Conservation (phyloP, 2,329 filamentous ascomycete species). For the Aspergillus costaricaensis region DNA sequence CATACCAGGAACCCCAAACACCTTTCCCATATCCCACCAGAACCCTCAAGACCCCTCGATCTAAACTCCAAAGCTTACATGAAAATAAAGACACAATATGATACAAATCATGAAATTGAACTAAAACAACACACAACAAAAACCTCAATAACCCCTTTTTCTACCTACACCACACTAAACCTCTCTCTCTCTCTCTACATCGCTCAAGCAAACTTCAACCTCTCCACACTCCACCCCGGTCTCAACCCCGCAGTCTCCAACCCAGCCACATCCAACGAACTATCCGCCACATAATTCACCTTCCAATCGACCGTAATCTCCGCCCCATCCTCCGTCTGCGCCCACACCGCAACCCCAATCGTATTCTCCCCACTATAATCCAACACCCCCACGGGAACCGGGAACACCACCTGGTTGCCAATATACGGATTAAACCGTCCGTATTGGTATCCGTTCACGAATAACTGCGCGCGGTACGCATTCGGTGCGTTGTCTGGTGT, state of each 20-base stretch:
- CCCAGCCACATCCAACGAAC: conserved; percentile 51
- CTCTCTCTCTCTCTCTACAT: too few relatives aligned
- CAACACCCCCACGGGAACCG: conserved; percentile 61
- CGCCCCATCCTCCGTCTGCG: conserved; percentile 56
- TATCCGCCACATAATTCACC: conserved; percentile 57
- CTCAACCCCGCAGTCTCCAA: conserved; percentile 53
- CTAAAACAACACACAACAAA: too few relatives aligned
- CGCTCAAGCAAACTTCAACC: conserved; percentile 38
- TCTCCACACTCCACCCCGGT: conserved; percentile 51
- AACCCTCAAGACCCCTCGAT: too few relatives aligned
- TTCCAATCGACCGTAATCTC: conserved; percentile 54
- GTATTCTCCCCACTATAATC: conserved; percentile 62
- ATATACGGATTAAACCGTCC: conserved; percentile 62
- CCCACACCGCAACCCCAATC: conserved; percentile 61
- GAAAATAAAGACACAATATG: too few relatives aligned
- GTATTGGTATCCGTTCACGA: conserved; percentile 68
- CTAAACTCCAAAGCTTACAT: too few relatives aligned
- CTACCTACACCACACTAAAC: too few relatives aligned
- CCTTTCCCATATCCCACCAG: too few relatives aligned
- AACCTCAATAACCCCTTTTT: too few relatives aligned
- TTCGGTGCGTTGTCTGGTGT: conserved; percentile 41
- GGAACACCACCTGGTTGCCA: conserved; percentile 62
- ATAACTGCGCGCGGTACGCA: conserved; percentile 57
- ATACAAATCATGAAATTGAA: too few relatives aligned
- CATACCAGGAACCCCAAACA: too few relatives aligned